Evolutionary conservation across 495 filamentous ascomycete species (phyloP).

Genomic region (Antarctomyces pellizariae): DNA sequence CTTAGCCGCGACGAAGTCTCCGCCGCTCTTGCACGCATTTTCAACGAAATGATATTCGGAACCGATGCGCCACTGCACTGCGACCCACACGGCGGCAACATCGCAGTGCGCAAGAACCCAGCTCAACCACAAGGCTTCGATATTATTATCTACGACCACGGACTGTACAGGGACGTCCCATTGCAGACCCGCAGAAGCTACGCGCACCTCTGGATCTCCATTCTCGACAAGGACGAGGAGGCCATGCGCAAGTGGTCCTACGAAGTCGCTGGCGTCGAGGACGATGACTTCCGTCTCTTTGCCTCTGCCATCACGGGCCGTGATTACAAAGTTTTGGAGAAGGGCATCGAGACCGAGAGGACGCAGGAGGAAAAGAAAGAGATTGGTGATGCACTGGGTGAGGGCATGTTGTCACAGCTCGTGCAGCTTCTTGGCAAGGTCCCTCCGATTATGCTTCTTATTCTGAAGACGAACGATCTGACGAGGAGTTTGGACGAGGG

Average conservation of each 20-base stretch:
- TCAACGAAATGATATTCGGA: conserved; percentile 99
- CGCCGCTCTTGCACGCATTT: conserved; percentile 71
- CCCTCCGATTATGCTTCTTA: conserved; percentile 76
- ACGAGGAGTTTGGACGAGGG: conserved; percentile 88
- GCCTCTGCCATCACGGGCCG: conserved; percentile 90
- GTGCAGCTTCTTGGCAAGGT: conserved; percentile 77
- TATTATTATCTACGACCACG: conserved; percentile 94
- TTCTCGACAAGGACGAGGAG: conserved; percentile 66
- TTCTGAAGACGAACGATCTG: conserved; percentile 95
- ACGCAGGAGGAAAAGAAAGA: conserved; percentile 53
- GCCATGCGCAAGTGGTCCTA: conserved; percentile 72
- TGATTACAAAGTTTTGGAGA: conserved; percentile 54
- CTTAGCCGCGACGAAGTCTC: conserved; percentile 95
- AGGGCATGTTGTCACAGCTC: conserved; percentile 69
- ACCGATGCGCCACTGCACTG: conserved; percentile 78
- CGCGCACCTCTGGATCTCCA: conserved; percentile 92
- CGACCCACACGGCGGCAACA: conserved; percentile 93
- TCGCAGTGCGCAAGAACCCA: conserved; percentile 63
- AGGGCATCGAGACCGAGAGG: conserved; percentile 34
- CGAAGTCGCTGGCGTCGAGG: conserved; percentile 70
- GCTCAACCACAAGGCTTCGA: conserved; percentile 50
- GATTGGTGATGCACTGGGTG: conserved; percentile 59
- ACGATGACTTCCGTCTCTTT: conserved; percentile 88
- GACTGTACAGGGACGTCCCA: conserved; percentile 85
- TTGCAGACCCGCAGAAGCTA: conserved; percentile 56